Percentiles rank a stretch among this genome's conserved stretches.
These are phyloP conservation scores for Pichia deserticola DNA, from an alignment of 805 yeast genomes.

Conservation along the genomic window DNA sequence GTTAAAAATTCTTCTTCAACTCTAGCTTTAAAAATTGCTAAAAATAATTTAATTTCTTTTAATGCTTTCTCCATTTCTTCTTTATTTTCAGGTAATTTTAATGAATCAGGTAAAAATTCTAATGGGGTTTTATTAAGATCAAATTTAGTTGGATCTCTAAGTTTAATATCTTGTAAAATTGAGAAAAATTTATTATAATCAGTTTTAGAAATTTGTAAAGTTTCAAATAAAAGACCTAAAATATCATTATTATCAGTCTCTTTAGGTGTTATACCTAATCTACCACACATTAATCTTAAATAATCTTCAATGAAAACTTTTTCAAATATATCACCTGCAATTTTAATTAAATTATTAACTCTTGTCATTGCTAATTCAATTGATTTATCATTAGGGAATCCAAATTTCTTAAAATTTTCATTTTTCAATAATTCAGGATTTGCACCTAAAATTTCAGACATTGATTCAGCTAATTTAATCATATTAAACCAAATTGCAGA, in stretches of 20 bases:
- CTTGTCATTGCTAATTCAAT: conserved; percentile 46
- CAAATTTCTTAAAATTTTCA: conserved; percentile 32
- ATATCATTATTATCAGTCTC: conserved; percentile 38
- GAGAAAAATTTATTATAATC: conserved; percentile 81
- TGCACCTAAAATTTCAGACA: conserved; percentile 76
- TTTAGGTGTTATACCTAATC: conserved; percentile 58
- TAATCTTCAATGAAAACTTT: conserved; percentile 53
- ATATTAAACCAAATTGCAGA: conserved; percentile 90
- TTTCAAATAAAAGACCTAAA: conserved; percentile 52
- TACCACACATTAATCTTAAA: conserved; percentile 45
- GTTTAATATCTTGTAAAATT: conserved; percentile 42
- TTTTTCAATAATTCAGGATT: conserved; percentile 46
- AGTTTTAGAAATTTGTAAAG: conserved; percentile 52
- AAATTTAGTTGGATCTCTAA: conserved; percentile 23
- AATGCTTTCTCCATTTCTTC: conserved; percentile 33
- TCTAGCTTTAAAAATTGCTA: conserved; percentile 39
- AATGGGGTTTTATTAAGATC: conserved; percentile 22
- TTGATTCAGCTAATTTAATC: conserved; percentile 72
- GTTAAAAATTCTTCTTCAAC: conserved; percentile 26
- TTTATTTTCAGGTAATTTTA: conserved; percentile 16
- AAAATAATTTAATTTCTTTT: conserved; percentile 42
- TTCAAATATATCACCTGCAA: conserved; percentile 60
- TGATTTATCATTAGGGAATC: conserved; percentile 38
- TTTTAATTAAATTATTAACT: conserved; percentile 57
- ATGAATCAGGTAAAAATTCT: conserved; percentile 23